Evolutionary conservation across 768 basidiomycete genomes (phyloP), one percentile per base, ranked within the genome.

Genomic region (Porpolomopsis calyptriformis): DNA sequence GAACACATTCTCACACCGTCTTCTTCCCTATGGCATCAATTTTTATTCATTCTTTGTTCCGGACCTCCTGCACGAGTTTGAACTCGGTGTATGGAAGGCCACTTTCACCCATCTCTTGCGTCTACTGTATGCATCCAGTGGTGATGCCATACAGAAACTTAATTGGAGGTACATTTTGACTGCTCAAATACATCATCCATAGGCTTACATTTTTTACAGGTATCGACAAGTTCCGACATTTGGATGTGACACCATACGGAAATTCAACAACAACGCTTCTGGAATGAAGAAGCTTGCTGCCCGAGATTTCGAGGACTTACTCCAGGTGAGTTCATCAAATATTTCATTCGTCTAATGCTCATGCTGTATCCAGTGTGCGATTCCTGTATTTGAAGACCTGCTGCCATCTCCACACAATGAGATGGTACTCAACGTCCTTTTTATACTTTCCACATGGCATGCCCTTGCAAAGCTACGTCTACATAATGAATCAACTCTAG

Each of bases 361-460:
- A n/a, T n/a, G n/a, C n/a, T 25, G 14, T 36, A 16, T 2, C 27
- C 16, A 69, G 67, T 66, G 64, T 45, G 46, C 61, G 0, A 60
- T 70, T 3, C 69, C 68, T 0, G 59, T 54, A 0, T 60, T 68
- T 11, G 62, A 69, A 12, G 67, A 60, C n/a, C 54, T 72, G 0
- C 49, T 72, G 0, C 59, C 55, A 0, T 43, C 52, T 0, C 47
- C 47, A 0, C 57, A 67, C 25, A 57, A 68, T 19, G 11, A 47
- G 2, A 46, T 49, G 1, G 46, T 71, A 3, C 47, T 59, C 16
- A 56, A 64, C 23, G 47, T 71, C 0, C 53, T 72, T 1, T 72
- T 62, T 49, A 37, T 43, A 7, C 43, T 63, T 2, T 59, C 57
- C 0, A 52, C 56, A 11, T 69, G 67, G 69, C 71, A 71, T 52